Percentiles rank a stretch among this genome's conserved stretches.
These are phyloP conservation scores for Sclerotinia nivalis DNA, from an alignment of 2,329 filamentous ascomycete species.

Conservation along the genomic window DNA sequence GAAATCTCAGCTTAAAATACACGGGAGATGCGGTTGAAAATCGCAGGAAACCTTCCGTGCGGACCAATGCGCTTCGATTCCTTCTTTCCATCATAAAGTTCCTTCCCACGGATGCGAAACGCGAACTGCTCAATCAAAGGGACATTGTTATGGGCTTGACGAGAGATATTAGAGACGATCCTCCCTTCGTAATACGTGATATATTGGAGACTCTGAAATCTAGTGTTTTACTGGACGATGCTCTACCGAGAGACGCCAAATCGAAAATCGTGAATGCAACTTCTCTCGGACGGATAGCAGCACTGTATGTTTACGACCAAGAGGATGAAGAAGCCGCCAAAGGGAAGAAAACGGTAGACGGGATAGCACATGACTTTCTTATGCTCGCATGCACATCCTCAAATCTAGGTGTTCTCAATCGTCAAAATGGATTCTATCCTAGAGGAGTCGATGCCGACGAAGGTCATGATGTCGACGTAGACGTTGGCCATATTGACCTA, in stretches of 20 bases:
- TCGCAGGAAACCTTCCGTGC: constrained; percentile 70
- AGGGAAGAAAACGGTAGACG: constrained; percentile 58
- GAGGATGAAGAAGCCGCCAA: constrained; percentile 48
- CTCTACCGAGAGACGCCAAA: constrained; percentile 72
- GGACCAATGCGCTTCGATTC: constrained; percentile 81
- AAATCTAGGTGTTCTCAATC: constrained; percentile 71
- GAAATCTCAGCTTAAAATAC: constrained; percentile 74
- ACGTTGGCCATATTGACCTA: constrained; percentile 56
- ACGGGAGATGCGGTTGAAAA: constrained; percentile 62
- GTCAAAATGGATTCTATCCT: constrained; percentile 83
- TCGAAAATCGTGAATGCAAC: constrained; percentile 73
- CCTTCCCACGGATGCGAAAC: constrained; percentile 74
- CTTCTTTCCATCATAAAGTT: constrained; percentile 77
- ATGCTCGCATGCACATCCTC: constrained; percentile 72
- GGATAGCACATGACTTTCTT: constrained; percentile 74
- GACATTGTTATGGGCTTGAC: constrained; percentile 70
- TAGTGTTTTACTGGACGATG: constrained; percentile 72
- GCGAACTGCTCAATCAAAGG: constrained; percentile 76
- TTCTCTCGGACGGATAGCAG: constrained; percentile 70
- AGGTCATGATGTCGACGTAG: constrained; percentile 47
- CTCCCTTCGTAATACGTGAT: constrained; percentile 72
- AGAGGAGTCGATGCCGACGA: constrained; percentile 63
- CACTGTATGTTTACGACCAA: constrained; percentile 64
- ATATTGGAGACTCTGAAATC: constrained; percentile 70
- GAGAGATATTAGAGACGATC: constrained; percentile 75